phyloP scores from a whole-genome alignment of 805 yeast species.

The Candida maesae region DNA sequence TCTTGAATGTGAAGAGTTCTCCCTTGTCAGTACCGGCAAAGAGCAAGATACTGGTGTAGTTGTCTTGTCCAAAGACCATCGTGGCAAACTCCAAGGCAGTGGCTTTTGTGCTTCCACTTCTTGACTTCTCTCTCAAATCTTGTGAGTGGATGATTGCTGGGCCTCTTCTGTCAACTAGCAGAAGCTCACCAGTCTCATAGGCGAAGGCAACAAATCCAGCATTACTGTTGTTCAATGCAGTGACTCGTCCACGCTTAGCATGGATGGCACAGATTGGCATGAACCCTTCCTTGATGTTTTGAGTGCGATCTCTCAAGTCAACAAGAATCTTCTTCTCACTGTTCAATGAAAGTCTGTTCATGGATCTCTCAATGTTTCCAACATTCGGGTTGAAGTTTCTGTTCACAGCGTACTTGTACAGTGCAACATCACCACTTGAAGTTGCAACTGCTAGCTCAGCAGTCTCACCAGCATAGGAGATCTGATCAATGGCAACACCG shows the following conservation, averaged over 20 bases:
- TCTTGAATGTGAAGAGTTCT: slow-evolving; percentile 57
- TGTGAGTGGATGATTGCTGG: slow-evolving; percentile 60
- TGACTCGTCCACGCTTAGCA: slow-evolving; percentile 44
- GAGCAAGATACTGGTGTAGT: slow-evolving; percentile 67
- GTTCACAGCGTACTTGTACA: slow-evolving; percentile 68
- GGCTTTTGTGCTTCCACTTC: slow-evolving; percentile 31
- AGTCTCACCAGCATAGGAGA: slow-evolving; percentile 76
- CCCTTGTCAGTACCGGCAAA: slow-evolving; percentile 78
- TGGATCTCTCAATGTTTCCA: slow-evolving; percentile 29
- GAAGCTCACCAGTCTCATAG: slow-evolving; percentile 67
- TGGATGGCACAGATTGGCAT: slow-evolving; percentile 50
- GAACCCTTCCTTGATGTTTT: slow-evolving; percentile 55
- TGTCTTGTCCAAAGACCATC: slow-evolving; percentile 62
- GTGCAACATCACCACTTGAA: slow-evolving; percentile 65
- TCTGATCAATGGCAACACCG: slow-evolving; percentile 45
- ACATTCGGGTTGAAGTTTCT: slow-evolving; percentile 37
- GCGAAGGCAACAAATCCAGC: slow-evolving; percentile 84
- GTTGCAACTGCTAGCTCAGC: slow-evolving; percentile 71
- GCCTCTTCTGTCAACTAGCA: slow-evolving; percentile 76
- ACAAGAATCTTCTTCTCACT: slow-evolving; percentile 31
- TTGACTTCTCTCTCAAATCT: slow-evolving; percentile 27
- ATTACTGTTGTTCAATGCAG: slow-evolving; percentile 63
- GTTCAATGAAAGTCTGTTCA: slow-evolving; percentile 29
- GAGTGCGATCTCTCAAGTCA: slow-evolving; percentile 53
- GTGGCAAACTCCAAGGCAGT: slow-evolving; percentile 72